Evolutionary conservation across 2,329 filamentous ascomycete genomes (phyloP).

Genomic region (Colletotrichum incanum): DNA sequence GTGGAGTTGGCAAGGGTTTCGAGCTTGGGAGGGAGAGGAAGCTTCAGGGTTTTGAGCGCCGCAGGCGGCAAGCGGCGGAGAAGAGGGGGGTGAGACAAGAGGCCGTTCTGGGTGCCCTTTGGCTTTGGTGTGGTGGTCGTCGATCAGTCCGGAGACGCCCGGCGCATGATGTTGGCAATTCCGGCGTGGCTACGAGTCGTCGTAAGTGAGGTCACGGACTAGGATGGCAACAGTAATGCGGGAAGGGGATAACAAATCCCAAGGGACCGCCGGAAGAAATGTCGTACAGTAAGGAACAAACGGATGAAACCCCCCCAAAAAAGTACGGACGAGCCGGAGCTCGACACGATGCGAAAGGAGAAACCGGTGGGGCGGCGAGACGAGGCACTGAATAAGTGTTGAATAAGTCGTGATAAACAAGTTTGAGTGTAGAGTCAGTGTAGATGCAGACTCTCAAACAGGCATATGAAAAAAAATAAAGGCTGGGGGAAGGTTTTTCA

Average conservation of each 20-base stretch:
- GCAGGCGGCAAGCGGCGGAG: neutral
- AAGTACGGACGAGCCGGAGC: conserved; percentile 4
- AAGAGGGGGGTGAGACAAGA: conserved; percentile 10
- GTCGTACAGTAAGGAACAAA: neutral
- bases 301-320: neutral
- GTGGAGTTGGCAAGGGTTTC: neutral
- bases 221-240: conserved; percentile 34
- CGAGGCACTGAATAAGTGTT: too few relatives aligned
- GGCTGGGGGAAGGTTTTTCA: conserved; percentile 3
- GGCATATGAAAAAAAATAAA: neutral
- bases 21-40: neutral
- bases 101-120: conserved; percentile 8
- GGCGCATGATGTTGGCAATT: conserved; percentile 41
- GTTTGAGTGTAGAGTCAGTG: neutral
- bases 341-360: neutral
- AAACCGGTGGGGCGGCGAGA: neutral
- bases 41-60: conserved; percentile 3
- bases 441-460: neutral
- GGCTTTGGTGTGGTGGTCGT: conserved; percentile 13
- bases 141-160: conserved; percentile 36
- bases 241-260: neutral
- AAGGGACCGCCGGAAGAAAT: neutral
- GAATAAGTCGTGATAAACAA: neutral
- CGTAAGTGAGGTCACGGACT: conserved; percentile 37
- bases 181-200: conserved; percentile 21